These are phyloP conservation scores for Physcomitrellopsis africana DNA, from an alignment of 225 moss, liverwort and hornwort genomes.

Conservation along the genomic window DNA sequence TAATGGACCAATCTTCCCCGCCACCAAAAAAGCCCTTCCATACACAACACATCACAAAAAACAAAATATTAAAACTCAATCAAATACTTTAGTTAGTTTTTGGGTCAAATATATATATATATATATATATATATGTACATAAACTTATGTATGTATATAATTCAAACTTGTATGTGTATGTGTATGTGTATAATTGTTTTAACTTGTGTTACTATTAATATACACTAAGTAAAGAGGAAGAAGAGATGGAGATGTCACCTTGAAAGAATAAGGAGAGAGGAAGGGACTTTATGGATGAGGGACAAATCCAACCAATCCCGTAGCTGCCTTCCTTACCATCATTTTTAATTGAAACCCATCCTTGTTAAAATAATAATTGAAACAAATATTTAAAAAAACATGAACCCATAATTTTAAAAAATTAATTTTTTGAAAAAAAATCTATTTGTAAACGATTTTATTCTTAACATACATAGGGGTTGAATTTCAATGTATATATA, in stretches of 20 bases:
- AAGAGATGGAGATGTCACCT: constrained; percentile 40
- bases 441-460: too few relatives aligned
- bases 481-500: too few relatives aligned
- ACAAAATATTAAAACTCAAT: too few relatives aligned
- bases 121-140: too few relatives aligned
- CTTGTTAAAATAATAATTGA: not conserved
- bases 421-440: not conserved
- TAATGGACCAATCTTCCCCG: constrained; percentile 51
- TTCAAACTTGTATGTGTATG: too few relatives aligned
- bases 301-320: constrained; percentile 83
- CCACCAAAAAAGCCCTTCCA: constrained; percentile 73
- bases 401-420: not conserved
- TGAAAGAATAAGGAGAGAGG: constrained; percentile 82
- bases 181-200: too few relatives aligned
- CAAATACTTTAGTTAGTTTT: too few relatives aligned
- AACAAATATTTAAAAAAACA: not conserved
- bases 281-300: constrained; percentile 66
- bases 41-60: not conserved
- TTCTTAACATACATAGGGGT: too few relatives aligned
- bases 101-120: too few relatives aligned
- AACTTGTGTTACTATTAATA: too few relatives aligned
- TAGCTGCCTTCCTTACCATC: constrained; percentile 36
- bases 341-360: not conserved
- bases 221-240: too few relatives aligned
- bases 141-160: too few relatives aligned